Conservation (phyloP, 2,329 filamentous ascomycete species). For the Colletotrichum eleusines region DNA sequence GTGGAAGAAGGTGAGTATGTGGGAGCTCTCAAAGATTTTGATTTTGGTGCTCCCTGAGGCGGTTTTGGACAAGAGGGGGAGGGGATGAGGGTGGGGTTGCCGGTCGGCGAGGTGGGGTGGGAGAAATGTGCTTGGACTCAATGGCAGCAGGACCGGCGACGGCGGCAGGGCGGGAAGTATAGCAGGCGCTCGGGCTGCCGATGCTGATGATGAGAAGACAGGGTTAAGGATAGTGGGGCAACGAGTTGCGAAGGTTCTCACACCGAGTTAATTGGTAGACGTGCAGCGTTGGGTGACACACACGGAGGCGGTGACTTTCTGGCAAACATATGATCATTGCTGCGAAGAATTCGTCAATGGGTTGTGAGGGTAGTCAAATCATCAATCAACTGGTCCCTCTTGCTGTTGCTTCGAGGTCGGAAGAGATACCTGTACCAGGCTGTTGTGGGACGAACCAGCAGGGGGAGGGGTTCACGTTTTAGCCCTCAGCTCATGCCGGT, state of each 20-base stretch:
- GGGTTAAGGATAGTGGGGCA: constrained; percentile 33
- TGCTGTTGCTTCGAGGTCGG: background rate
- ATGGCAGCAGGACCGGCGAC: background rate
- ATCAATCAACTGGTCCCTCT: background rate
- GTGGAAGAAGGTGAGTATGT: constrained; percentile 25
- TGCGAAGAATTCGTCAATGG: background rate
- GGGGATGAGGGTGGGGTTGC: constrained; percentile 46
- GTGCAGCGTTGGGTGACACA: constrained; percentile 32
- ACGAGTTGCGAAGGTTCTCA: constrained; percentile 33
- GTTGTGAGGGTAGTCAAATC: background rate
- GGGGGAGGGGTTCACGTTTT: background rate
- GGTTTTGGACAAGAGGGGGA: constrained; percentile 45
- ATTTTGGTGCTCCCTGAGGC: constrained; percentile 40
- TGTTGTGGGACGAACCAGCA: too few species aligned
- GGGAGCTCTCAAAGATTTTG: constrained; percentile 47
- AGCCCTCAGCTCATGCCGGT: constrained; percentile 20
- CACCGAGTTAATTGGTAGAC: constrained; percentile 23
- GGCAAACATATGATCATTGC: constrained; percentile 9
- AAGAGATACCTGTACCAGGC: background rate
- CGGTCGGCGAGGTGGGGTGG: constrained; percentile 36
- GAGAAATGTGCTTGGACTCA: constrained; percentile 34
- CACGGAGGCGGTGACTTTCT: constrained; percentile 29
- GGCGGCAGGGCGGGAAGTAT: constrained; percentile 14
- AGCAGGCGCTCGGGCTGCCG: background rate
- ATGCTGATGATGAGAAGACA: constrained; percentile 13